Evolutionary conservation across 2,329 filamentous ascomycete genomes (phyloP), one percentile per base, ranked within the genome.

Genomic region (Chaetothyriales sp.): DNA sequence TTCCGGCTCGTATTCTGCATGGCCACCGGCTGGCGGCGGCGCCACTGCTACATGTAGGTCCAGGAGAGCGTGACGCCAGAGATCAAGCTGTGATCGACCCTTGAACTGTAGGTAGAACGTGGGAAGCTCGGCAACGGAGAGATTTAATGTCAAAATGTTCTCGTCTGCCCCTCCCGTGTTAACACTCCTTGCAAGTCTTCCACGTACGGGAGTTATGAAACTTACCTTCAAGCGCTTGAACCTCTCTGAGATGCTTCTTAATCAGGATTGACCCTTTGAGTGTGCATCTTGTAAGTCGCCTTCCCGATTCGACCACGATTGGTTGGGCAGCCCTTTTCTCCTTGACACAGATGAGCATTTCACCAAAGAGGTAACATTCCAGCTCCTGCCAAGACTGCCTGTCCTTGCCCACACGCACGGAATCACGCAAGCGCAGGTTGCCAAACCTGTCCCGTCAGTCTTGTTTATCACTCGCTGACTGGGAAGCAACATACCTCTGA

Each of bases 321-420:
- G 86, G 80, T 43, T 77, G 74, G 8, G 73, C 66, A 7, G 75
- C 69, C 71, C 89, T 95, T 77, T 95, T 97, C 70, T 97, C 92
- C 70, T 97, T 98, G 55, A 98, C 89, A 65, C 92, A 98, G 58
- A 98, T 98, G 62, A 98, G 84, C 92, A 98, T 98, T 71, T 98
- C 92, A 4, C 85, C 87, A 65, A 98, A 98, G 28, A 98, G 77
- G 66, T 88, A 98, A 67, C 92, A 98, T 67, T 98, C 89, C 51
- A 98, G 72, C 66, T 97, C 92, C 72, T 98, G 92, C 92, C 92
- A 98, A 5, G 89, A 89, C 58, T 90, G 77, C 60, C 89, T 89
- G 68, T 98, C 92, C 69, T 98, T 98, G 61, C 92, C 92, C 19
- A 98, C 92, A 50, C 87, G 83, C 52, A 98, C 80, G 2, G 85